Evolutionary conservation across 129 eudicot species (phyloP), one percentile per base, ranked within the genome.

Genomic region (Smallanthus sonchifolius): DNA sequence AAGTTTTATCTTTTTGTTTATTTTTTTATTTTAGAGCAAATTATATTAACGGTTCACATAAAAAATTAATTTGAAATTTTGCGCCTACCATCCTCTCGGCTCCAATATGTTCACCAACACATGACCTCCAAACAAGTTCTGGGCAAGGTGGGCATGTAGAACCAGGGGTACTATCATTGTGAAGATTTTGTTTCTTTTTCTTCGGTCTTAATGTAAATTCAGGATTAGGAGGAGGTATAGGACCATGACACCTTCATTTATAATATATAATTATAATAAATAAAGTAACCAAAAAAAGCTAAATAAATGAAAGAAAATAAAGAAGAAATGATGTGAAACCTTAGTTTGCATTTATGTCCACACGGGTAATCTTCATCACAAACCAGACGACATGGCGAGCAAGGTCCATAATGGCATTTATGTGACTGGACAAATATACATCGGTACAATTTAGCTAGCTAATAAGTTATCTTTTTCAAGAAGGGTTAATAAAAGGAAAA

Each of bases 401-500:
- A 94, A 48, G 92, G 87, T 82, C 99, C 99, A 77, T 94, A 94
- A 66, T 94, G 99, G 72, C 99, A 94, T 71, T 83, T 91, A 80
- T 94, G 99, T 63, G 97, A 93, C 97, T 94, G 86, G 60, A 81
- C 10, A 80, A 63, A 67, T 10, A 47, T 69, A 35, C 77, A 65
- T 75, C 28, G 15, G 9, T 51, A 61, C 30, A 73, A 69, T 35
- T 16, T 35, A 54, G 70, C 51, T 32, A 24, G 8, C n/a, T 57
- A 56, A 36, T 44, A 66, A 42, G 9, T 8, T 35, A 37, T 63
- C 32, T 63, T 63, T 19, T 39, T 40, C 36, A 16, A n/a, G n/a
- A n/a, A n/a, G n/a, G n/a, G 38, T 10, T 40, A 17, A 60, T 28
- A 40, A 24, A 64, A 15, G 6, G 37, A n/a, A 1, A 19, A 24